Evolutionary conservation across 1,139 yeast genomes (phyloP), one percentile per base, ranked within the genome.

Genomic region (Wickerhamomyces sp.): DNA sequence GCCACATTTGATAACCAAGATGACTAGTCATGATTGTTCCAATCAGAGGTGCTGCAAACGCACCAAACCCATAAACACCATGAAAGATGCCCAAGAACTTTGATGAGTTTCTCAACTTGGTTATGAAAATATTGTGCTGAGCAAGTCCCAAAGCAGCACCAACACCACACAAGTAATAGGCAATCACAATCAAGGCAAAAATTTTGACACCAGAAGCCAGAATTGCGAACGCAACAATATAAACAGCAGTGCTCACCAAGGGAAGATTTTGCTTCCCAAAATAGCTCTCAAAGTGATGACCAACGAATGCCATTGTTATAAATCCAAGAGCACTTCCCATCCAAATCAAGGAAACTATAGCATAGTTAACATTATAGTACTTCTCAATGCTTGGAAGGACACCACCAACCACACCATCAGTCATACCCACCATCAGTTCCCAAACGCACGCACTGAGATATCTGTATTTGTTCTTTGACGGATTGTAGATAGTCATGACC

Each of bases 51-150:
- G 83, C 69, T 1, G 79, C 51, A 5, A 81, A 75, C 2, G 85
- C 88, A 3, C 88, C 89, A 1, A 76, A 49, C 1, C 89, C 89
- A 58, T 82, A 82, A n/a, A 67, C 61, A 0, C 83, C 86, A 62
- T 82, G 88, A 51, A 72, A 68, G 35, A 68, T 62, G 0, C 86
- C 81, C 46, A 81, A 62, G 45, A 75, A 72, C 37, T 68, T 72
- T 14, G 79, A 69, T 35, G 75, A 71, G 41, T 54, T 47, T 15
- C 43, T 35, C 35, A 81, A 63, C 41, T 76, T 64, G 7, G 81
- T 69, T 14, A 80, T 57, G 50, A 79, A 80, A 13, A 79, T 71
- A 55, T 81, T 82, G 48, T 74, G 70, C 48, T 79, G 81, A 5
- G 84, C 73, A 34, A 78, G 67, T 3, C 74, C 71, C n/a, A 71